phyloP scores from a whole-genome alignment of 176 grass and related monocot genomes.

The Cenchrus purpureus region DNA sequence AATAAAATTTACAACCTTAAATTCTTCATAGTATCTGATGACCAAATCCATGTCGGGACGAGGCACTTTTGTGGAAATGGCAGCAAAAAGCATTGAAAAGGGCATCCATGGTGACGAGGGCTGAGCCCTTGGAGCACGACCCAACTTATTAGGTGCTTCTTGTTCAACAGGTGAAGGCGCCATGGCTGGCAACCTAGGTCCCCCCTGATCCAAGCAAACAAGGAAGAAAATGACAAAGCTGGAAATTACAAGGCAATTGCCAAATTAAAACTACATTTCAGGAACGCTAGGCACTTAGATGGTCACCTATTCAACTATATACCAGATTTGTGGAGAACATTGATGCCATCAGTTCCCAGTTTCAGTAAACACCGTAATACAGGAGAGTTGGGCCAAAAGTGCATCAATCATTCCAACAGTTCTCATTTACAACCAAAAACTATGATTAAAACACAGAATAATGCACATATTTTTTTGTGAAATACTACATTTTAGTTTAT shows the following conservation, averaged over 20 bases:
- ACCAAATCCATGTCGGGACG: slow-evolving; percentile 66
- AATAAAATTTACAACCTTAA: slow-evolving; percentile 57
- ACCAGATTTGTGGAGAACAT: not conserved
- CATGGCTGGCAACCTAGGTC: slow-evolving; percentile 8
- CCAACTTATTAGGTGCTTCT: slow-evolving; percentile 24
- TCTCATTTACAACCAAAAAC: slow-evolving; percentile 15
- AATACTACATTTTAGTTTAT: not conserved
- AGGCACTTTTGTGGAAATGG: slow-evolving; percentile 75
- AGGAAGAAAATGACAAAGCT: slow-evolving; percentile 14
- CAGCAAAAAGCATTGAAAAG: slow-evolving; percentile 82
- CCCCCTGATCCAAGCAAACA: slow-evolving; percentile 40
- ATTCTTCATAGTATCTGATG: slow-evolving; percentile 68
- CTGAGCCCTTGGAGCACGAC: slow-evolving; percentile 29
- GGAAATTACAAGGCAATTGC: not conserved
- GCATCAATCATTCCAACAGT: not conserved
- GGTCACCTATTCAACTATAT: slow-evolving; percentile 16
- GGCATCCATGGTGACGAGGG: slow-evolving; percentile 84
- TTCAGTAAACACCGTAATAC: not conserved
- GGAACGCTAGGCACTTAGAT: not conserved
- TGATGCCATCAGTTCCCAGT: not conserved
- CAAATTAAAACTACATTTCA: slow-evolving; percentile 5
- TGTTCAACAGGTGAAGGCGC: slow-evolving; percentile 30
- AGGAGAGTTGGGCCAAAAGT: not conserved
- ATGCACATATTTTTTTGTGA: slow-evolving; percentile 12
- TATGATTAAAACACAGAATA: not conserved